Evolutionary conservation across 805 yeast genomes (phyloP), one percentile per base, ranked within the genome.

Genomic region (Metschnikowia hibisci): DNA sequence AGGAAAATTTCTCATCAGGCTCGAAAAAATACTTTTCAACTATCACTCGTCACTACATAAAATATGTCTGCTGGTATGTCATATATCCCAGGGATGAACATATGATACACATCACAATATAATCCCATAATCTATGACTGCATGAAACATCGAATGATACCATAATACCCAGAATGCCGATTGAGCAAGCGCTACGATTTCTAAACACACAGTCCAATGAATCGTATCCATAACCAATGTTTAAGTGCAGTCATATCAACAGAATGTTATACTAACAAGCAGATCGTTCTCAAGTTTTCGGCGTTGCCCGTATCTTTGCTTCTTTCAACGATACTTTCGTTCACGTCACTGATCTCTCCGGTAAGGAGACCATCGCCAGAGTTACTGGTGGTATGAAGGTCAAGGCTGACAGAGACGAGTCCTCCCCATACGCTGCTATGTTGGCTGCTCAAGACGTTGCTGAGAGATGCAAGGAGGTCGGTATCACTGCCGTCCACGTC

Each of bases 381-480:
- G 96, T 93, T 65, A 93, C 99, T 70, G 99, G 99, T 83, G 99
- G 99, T 79, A 93, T 93, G 99, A 93, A 93, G 84, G 99, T 93
- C 76, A 93, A 93, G 84, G 99, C 99, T 67, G 99, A 93, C 82
- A 88, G 98, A 82, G 99, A 95, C 75, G 99, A 93, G 84, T 91
- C 98, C 55, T 87, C 99, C 61, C 99, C 99, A 76, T 93, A 93
- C 86, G 99, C 99, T 71, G 99, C 97, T 70, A 93, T 93, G 99
- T 86, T 93, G 82, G 99, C 99, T 73, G 97, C 99, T 61, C 99
- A 93, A 82, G 99, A 95, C 71, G 99, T 86, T 67, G 99, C 99
- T 67, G 91, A 74, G 62, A 89, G 85, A 77, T 90, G 97, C 84
- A 91, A 90, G 84, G 99, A 93, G 82, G 97, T 93, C 60, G 99